Evolutionary conservation across 176 grass and related monocot genomes (phyloP), one percentile per base, ranked within the genome.

Genomic region (Lolium multiflorum): DNA sequence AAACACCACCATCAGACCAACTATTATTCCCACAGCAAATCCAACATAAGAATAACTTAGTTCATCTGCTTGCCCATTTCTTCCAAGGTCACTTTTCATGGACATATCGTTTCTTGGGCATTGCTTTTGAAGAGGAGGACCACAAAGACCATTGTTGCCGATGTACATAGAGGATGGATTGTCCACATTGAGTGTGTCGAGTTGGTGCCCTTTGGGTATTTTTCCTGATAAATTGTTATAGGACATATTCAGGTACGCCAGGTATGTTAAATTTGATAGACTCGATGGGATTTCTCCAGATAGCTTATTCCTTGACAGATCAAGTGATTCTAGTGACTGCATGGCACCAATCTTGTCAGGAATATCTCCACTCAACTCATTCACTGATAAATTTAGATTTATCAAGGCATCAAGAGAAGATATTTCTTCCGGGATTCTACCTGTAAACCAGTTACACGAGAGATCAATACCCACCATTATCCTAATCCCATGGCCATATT

Each of bases 401-500:
- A 62, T 11, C 59, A 62, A 25, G 22, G 21, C 59, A 12, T 62
- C 20, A 25, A 62, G 59, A 62, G n/a, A 62, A 62, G 59, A 62
- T 21, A 62, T 12, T 9, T 62, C 59, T 25, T 62, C 59, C 11
- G 59, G 59, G 59, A 62, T 62, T 62, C 59, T 62, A 12, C 59
- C 59, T 62, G 21, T 62, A 25, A 62, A 0, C 59, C 59, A 2
- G 21, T 62, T 62, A 3, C 59, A 62, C 6, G 59, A 62, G 59
- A 62, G 59, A 62, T 62, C 59, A 62, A 62, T 3, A 2, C 59
- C 22, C 21, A 62, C 59, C 59, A 25, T 62, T 11, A 62, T 62
- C 21, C 59, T 25, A 25, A 62, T 62, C n/a, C 59, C 59, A 62
- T 62, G 59, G 59, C 59, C 59, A 62, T 62, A 62, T 25, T 62